Percentiles rank a stretch among this genome's conserved stretches.
phyloP scores from a whole-genome alignment of 2,329 filamentous ascomycete genomes.

The Purpureocillium takamizusanense region DNA sequence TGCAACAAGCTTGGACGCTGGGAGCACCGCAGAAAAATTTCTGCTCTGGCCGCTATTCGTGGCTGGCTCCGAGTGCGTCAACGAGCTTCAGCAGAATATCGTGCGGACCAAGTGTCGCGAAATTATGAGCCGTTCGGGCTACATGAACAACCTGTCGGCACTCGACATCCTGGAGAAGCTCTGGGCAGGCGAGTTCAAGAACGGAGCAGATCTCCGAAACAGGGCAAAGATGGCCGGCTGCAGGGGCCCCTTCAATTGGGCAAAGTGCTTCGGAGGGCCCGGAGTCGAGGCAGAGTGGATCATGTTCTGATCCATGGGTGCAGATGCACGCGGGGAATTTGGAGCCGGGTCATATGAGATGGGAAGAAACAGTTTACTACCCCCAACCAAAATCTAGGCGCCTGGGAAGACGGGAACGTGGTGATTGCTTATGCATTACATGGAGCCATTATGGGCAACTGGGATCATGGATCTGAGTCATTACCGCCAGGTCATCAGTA shows the following conservation, averaged over 20 bases:
- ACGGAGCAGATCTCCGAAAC: conserved; percentile 22
- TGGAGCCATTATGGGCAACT: background rate
- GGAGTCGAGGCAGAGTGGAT: conserved; percentile 56
- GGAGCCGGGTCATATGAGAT: no score
- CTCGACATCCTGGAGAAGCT: conserved; percentile 79
- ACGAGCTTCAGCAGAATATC: conserved; percentile 67
- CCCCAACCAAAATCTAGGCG: no score
- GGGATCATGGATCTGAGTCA: background rate
- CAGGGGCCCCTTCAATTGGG: conserved; percentile 48
- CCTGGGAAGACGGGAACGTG: background rate
- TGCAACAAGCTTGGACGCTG: conserved; percentile 67
- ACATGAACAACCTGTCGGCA: conserved; percentile 85
- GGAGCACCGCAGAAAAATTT: conserved; percentile 72
- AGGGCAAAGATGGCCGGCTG: conserved; percentile 23
- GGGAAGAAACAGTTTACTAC: no score
- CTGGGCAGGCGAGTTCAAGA: conserved; percentile 53
- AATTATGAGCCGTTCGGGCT: conserved; percentile 81
- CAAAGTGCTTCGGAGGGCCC: conserved; percentile 45
- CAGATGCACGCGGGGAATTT: background rate
- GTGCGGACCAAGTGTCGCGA: conserved; percentile 75
- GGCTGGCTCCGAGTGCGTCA: conserved; percentile 79
- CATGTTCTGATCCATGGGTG: conserved; percentile 42
- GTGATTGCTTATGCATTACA: background rate
- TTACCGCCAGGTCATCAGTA: no score
- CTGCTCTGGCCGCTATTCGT: conserved; percentile 91